Conservation (phyloP, 2,329 filamentous ascomycete genomes). For the Aspergillus aculeatinus region DNA sequence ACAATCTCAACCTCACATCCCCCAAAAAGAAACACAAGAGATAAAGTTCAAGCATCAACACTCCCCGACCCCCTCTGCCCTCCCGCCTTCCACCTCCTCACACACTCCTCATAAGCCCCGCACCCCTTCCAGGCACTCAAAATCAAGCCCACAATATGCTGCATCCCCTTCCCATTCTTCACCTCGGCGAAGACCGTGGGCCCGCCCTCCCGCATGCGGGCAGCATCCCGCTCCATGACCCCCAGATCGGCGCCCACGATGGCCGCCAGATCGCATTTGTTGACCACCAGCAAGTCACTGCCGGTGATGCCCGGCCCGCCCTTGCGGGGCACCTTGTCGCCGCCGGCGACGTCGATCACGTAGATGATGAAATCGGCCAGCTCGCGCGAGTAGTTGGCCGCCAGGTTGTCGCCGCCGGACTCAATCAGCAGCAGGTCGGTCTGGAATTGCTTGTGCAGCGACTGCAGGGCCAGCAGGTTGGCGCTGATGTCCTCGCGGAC, state of each 20-base stretch:
- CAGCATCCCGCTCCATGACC: conserved; percentile 92
- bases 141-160: conserved; percentile 84
- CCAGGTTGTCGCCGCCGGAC: conserved; percentile 92
- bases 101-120: conserved; percentile 61
- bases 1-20: not conserved
- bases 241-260: conserved; percentile 83
- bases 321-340: conserved; percentile 95
- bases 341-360: conserved; percentile 94
- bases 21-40: not conserved
- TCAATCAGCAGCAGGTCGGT: conserved; percentile 91
- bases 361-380: conserved; percentile 98
- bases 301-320: conserved; percentile 96
- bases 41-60: conserved; percentile 10
- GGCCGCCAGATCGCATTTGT: conserved; percentile 94
- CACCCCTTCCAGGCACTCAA: conserved; percentile 89
- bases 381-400: conserved; percentile 93
- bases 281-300: conserved; percentile 88
- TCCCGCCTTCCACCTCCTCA: conserved; percentile 47
- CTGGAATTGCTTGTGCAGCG: conserved; percentile 75
- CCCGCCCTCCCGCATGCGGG: conserved; percentile 92
- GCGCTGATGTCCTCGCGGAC: conserved; percentile 95
- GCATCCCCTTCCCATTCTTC: conserved; percentile 83
- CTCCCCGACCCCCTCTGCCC: conserved; percentile 37
- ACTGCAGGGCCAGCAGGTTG: conserved; percentile 89
- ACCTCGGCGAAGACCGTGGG: conserved; percentile 96